Evolutionary conservation across 2,329 filamentous ascomycete genomes (phyloP).

Genomic region (Neonectria coccinea): DNA sequence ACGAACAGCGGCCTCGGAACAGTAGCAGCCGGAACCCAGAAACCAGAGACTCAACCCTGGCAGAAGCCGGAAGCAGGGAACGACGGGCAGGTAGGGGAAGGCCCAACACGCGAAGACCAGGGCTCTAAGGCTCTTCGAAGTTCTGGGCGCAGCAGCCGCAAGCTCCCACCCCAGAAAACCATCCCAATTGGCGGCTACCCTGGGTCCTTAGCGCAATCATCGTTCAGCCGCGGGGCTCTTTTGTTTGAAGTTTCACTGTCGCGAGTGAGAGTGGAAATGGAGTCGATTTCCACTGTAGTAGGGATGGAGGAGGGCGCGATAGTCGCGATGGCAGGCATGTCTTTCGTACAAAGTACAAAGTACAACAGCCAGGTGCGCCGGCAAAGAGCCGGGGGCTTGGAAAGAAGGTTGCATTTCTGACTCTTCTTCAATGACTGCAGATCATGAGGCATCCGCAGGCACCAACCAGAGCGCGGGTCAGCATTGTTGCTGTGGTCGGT

Average conservation of each 20-base stretch:
- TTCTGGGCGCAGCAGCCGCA: constrained; percentile 39
- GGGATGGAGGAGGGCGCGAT: not conserved
- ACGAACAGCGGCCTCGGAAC: not conserved
- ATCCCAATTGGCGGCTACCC: constrained; percentile 31
- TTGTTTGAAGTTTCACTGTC: constrained; percentile 18
- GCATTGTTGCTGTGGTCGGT: constrained; percentile 20
- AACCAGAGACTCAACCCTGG: not conserved
- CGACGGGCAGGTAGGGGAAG: not conserved
- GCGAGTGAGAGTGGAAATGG: constrained; percentile 10
- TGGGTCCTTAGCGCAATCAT: constrained; percentile 14
- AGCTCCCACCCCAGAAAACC: constrained; percentile 27
- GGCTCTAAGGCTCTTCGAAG: constrained; percentile 31
- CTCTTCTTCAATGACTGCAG: constrained; percentile 26
- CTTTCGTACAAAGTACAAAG: not conserved
- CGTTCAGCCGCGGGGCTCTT: constrained; percentile 32
- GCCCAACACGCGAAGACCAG: not conserved
- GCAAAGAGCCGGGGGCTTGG: constrained; percentile 5
- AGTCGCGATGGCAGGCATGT: not conserved
- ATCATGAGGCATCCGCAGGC: constrained; percentile 26
- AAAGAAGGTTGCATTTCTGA: constrained; percentile 26
- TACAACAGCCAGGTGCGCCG: not conserved
- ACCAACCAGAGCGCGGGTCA: constrained; percentile 21
- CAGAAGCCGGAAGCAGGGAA: not conserved
- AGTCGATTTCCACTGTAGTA: constrained; percentile 2
- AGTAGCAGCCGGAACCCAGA: constrained; percentile 8